These are phyloP conservation scores for Aspergillus sclerotiicarbonarius DNA, from an alignment of 495 filamentous ascomycete genomes.

Conservation along the genomic window DNA sequence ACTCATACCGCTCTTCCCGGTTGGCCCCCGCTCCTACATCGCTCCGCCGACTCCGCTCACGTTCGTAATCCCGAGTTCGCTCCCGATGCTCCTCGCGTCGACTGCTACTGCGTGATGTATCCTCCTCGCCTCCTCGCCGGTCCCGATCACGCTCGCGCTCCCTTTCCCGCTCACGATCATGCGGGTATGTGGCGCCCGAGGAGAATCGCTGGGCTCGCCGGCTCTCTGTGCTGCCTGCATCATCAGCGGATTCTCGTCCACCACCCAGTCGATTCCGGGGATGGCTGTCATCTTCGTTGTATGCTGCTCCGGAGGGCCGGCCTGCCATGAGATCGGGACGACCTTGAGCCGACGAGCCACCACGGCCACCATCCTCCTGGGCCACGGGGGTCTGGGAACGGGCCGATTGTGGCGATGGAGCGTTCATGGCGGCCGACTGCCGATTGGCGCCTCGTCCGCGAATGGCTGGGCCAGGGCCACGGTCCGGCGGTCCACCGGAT, in stretches of 20 bases:
- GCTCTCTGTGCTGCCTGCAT: slow-evolving; percentile 27
- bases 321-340: slow-evolving; percentile 27
- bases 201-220: slow-evolving; percentile 27
- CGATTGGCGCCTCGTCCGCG: slow-evolving; percentile 40
- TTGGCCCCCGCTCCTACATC: slow-evolving; percentile 29
- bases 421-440: slow-evolving; percentile 27
- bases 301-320: slow-evolving; percentile 10
- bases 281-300: slow-evolving; percentile 21
- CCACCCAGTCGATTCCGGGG: slow-evolving; percentile 17
- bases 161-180: slow-evolving; percentile 28
- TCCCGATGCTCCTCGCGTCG: slow-evolving; percentile 41
- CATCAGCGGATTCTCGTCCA: slow-evolving; percentile 35
- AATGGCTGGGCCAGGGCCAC: slow-evolving; percentile 32
- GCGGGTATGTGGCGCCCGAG: slow-evolving; percentile 17
- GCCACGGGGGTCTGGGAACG: slow-evolving; percentile 28
- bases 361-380: slow-evolving; percentile 24
- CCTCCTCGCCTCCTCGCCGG: slow-evolving; percentile 33
- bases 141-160: slow-evolving; percentile 31
- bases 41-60: slow-evolving; percentile 41
- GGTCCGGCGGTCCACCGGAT: slow-evolving; percentile 34
- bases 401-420: slow-evolving; percentile 30
- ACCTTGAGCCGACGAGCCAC: slow-evolving; percentile 14
- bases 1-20: slow-evolving; percentile 39
- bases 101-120: slow-evolving; percentile 23
- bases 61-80: slow-evolving; percentile 33